Evolutionary conservation across 2,329 filamentous ascomycete species (phyloP).

Genomic region (Venturia effusa): DNA sequence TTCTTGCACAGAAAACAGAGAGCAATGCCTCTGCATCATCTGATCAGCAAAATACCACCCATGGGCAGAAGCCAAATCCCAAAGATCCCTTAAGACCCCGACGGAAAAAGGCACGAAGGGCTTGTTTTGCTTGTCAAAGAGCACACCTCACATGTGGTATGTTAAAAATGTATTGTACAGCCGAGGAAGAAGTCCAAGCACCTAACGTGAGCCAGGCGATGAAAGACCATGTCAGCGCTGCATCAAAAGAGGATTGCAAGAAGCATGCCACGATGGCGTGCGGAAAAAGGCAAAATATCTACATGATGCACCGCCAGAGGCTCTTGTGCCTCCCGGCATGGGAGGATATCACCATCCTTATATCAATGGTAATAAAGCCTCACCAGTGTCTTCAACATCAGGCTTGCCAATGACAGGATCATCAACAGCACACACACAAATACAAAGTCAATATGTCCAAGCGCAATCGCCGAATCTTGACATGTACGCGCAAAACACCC

Average conservation of each 20-base stretch:
- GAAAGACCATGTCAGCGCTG: slow-evolving; percentile 90
- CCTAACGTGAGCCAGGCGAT: slow-evolving; percentile 52
- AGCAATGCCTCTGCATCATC: slow-evolving; percentile 10
- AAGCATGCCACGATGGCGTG: slow-evolving; percentile 89
- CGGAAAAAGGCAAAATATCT: slow-evolving; percentile 99
- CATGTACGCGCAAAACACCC: slow-evolving; percentile 30
- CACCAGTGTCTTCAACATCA: slow-evolving; percentile 8
- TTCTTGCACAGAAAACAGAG: slow-evolving; percentile 9
- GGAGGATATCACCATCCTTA: slow-evolving; percentile 49
- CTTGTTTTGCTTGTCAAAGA: slow-evolving; percentile 93
- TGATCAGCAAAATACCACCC: slow-evolving; percentile 9
- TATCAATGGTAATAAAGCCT: slow-evolving; percentile 36
- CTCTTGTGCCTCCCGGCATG: slow-evolving; percentile 67
- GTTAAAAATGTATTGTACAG: slow-evolving; percentile 31
- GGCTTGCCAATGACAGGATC: slow-evolving; percentile 11
- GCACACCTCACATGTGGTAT: slow-evolving; percentile 97
- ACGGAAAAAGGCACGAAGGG: slow-evolving; percentile 89
- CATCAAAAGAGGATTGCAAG: slow-evolving; percentile 83
- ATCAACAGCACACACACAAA: slow-evolving; percentile 6
- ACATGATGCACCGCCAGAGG: slow-evolving; percentile 86
- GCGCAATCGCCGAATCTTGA: slow-evolving; percentile 15
- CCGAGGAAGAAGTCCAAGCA: background rate
- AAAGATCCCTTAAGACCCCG: slow-evolving; percentile 86
- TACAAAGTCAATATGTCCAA: slow-evolving; percentile 3
- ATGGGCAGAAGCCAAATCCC: slow-evolving; percentile 38